A percentile compares a stretch with the other conserved stretches of the same genome.
phyloP scores from a whole-genome alignment of 2,329 filamentous ascomycete species.

The Diaporthe citri region DNA sequence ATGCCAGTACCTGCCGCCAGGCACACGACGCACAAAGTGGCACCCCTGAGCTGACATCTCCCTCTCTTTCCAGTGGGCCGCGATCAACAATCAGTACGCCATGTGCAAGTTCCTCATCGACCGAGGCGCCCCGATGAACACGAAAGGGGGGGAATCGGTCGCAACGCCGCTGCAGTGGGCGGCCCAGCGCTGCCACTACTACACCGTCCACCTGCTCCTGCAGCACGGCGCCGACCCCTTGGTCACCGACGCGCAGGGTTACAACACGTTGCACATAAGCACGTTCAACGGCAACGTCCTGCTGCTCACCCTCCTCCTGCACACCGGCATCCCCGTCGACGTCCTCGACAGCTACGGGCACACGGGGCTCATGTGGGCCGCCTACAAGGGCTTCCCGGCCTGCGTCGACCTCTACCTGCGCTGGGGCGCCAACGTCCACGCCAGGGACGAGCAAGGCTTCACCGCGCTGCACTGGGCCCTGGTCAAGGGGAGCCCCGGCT shows the following conservation, averaged over 20 bases:
- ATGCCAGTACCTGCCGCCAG: conserved; percentile 49
- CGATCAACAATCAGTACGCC: conserved; percentile 98
- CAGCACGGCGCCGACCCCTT: conserved; percentile 93
- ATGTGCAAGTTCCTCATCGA: conserved; percentile 96
- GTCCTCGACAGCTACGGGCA: conserved; percentile 90
- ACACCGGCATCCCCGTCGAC: conserved; percentile 96
- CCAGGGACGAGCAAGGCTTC: conserved; percentile 91
- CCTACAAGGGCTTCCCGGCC: conserved; percentile 94
- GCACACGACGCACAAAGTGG: conserved; percentile 17
- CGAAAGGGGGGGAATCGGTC: conserved; percentile 93
- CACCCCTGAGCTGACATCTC: conserved; percentile 14
- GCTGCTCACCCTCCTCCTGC: conserved; percentile 87
- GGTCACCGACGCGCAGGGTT: conserved; percentile 92
- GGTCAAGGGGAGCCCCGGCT: conserved; percentile 90
- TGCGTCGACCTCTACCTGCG: conserved; percentile 93
- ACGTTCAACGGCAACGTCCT: conserved; percentile 97
- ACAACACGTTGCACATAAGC: conserved; percentile 96
- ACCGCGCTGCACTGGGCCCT: conserved; percentile 96
- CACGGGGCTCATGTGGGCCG: conserved; percentile 97
- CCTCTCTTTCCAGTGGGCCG: conserved; percentile 80
- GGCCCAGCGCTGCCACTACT: conserved; percentile 95
- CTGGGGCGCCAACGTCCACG: conserved; percentile 95
- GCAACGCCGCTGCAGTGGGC: conserved; percentile 98
- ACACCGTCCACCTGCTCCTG: conserved; percentile 92
- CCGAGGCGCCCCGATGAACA: conserved; percentile 89